Conservation (phyloP, 2,329 filamentous ascomycete genomes). For the Simplicillium aogashimaense region DNA sequence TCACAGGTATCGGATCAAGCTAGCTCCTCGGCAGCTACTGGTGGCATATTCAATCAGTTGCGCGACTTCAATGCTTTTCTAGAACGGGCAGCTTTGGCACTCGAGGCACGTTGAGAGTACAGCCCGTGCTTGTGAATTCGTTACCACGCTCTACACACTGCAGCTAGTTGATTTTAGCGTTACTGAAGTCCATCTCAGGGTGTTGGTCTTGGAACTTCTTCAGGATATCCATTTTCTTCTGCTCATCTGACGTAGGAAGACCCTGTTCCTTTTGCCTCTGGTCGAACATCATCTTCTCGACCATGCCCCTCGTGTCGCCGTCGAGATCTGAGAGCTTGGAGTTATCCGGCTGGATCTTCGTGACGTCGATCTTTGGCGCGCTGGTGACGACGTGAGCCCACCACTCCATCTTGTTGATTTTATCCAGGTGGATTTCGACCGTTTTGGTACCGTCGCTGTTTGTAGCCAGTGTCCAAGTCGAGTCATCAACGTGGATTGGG, state of each 20-base stretch:
- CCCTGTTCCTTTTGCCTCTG: conserved; percentile 94
- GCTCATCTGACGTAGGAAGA: conserved; percentile 81
- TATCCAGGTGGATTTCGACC: conserved; percentile 83
- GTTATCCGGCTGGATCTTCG: conserved; percentile 89
- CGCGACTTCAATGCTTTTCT: conserved; percentile 54
- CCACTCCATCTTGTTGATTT: conserved; percentile 96
- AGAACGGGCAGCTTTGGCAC: conserved; percentile 46
- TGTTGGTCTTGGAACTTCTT: conserved; percentile 83
- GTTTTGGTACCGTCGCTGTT: conserved; percentile 57
- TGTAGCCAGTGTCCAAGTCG: conserved; percentile 82
- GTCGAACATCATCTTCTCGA: conserved; percentile 99
- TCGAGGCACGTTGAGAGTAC: conserved; percentile 34
- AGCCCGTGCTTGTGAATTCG: conserved; percentile 4
- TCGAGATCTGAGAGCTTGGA: conserved; percentile 88
- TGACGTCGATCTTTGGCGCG: conserved; percentile 87
- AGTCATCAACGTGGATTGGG: conserved; percentile 72
- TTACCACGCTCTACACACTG: not conserved
- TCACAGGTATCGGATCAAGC: conserved; percentile 44
- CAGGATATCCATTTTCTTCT: conserved; percentile 88
- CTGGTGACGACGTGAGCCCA: conserved; percentile 85
- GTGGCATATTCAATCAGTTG: conserved; percentile 45
- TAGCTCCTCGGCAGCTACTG: conserved; percentile 35
- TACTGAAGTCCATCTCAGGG: conserved; percentile 63
- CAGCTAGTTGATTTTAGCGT: conserved; percentile 51
- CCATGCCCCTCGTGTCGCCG: conserved; percentile 90